Evolutionary conservation across 306 rosid species (phyloP).

Genomic region (Luffa aegyptiaca): DNA sequence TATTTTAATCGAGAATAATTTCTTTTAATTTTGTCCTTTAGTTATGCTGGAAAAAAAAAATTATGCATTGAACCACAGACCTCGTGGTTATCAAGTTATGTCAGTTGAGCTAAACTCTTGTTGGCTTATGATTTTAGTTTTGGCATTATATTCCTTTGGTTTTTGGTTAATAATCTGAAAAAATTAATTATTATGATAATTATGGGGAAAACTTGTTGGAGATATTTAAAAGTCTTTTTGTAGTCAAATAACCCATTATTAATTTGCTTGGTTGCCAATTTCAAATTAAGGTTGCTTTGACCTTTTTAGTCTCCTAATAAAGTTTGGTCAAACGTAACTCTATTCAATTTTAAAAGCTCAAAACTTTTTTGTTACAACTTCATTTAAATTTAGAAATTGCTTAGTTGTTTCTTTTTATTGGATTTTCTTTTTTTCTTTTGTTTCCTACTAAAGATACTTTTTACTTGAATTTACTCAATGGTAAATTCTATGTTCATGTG

Average conservation of each 20-base stretch:
- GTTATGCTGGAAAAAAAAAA: no score
- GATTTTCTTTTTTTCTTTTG: background rate
- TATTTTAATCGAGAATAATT: background rate
- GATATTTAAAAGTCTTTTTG: background rate
- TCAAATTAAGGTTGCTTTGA: slow-evolving; percentile 2
- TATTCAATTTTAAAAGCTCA: background rate
- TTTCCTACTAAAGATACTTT: background rate
- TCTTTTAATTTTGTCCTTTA: background rate
- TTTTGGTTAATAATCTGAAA: no score
- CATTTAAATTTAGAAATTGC: background rate
- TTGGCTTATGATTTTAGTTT: no score
- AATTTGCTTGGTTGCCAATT: background rate
- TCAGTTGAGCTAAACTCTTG: no score
- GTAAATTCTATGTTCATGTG: no score
- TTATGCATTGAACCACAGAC: no score
- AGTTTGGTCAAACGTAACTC: slow-evolving; percentile 7
- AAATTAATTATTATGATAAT: background rate
- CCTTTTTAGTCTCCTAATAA: background rate
- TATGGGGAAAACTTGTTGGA: background rate
- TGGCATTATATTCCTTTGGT: background rate
- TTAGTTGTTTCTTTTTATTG: background rate
- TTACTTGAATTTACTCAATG: no score
- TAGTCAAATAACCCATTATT: background rate
- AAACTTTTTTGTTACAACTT: background rate
- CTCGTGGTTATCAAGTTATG: no score